Evolutionary conservation across 768 basidiomycete genomes (phyloP).

Genomic region (Baorangia bicolor): DNA sequence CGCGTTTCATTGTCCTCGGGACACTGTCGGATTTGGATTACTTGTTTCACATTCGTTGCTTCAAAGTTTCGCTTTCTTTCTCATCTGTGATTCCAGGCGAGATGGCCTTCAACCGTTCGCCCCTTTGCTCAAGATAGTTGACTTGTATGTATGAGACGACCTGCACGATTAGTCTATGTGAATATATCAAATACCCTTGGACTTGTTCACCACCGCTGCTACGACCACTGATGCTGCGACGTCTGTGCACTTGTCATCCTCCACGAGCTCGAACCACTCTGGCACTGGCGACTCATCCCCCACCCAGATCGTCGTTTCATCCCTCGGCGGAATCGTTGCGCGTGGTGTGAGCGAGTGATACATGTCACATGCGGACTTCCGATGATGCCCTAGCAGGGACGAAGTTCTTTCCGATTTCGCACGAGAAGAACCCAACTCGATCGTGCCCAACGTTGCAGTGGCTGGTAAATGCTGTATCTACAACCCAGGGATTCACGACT

Average conservation of each 20-base stretch:
- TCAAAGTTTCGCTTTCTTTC: background rate
- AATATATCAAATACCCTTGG: background rate
- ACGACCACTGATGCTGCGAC: too few species aligned
- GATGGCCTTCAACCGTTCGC: background rate
- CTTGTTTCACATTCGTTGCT: slow-evolving; percentile 7
- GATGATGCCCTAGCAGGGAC: too few species aligned
- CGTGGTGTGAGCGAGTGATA: background rate
- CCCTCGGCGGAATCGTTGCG: too few species aligned
- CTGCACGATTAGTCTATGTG: background rate
- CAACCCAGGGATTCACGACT: background rate
- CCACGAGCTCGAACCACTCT: too few species aligned
- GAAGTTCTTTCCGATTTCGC: background rate
- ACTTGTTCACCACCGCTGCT: too few species aligned
- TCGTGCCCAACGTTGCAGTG: background rate
- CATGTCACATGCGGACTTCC: background rate
- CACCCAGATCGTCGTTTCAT: too few species aligned
- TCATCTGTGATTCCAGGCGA: background rate
- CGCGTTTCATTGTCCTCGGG: background rate
- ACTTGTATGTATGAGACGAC: slow-evolving; percentile 1
- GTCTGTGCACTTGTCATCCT: too few species aligned
- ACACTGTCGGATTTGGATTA: slow-evolving; percentile 4
- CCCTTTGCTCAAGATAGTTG: background rate
- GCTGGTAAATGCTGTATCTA: background rate
- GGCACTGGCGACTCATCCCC: too few species aligned
- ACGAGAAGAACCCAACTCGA: background rate